phyloP scores from a whole-genome alignment of 257 asterid species.

The Salvia splendens region DNA sequence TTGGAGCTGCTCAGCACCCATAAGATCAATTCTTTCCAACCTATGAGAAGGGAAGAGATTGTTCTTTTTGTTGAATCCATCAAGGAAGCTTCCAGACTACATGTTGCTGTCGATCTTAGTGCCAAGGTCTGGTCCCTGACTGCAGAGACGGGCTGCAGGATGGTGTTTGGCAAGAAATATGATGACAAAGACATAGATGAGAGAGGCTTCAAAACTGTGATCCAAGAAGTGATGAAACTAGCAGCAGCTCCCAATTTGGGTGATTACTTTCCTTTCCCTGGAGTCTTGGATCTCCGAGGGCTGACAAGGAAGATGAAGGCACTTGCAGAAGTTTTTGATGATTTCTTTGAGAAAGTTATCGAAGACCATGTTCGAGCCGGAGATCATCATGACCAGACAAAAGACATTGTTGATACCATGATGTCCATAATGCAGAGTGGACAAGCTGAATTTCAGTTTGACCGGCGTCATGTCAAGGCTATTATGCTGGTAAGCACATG shows the following conservation, averaged over 20 bases:
- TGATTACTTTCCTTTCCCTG: slow-evolving; percentile 47
- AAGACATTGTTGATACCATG: slow-evolving; percentile 53
- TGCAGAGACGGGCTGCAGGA: slow-evolving; percentile 50
- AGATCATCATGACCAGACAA: slow-evolving; percentile 14
- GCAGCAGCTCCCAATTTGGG: slow-evolving; percentile 52
- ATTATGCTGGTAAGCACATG: slow-evolving; percentile 42
- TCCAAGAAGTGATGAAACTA: slow-evolving; percentile 46
- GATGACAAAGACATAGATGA: slow-evolving; percentile 48
- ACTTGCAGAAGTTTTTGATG: slow-evolving; percentile 40
- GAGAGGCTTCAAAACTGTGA: slow-evolving; percentile 50
- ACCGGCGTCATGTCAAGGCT: slow-evolving; percentile 54
- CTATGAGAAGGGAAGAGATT: slow-evolving; percentile 49
- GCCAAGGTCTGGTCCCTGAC: slow-evolving; percentile 37
- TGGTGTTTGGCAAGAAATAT: slow-evolving; percentile 59
- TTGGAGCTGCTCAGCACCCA: slow-evolving; percentile 44
- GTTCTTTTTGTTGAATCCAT: slow-evolving; percentile 38
- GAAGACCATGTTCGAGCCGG: slow-evolving; percentile 41
- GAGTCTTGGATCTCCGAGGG: slow-evolving; percentile 50
- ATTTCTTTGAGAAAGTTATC: slow-evolving; percentile 50
- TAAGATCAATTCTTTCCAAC: slow-evolving; percentile 45
- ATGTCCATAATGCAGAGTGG: slow-evolving; percentile 44
- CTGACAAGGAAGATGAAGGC: slow-evolving; percentile 42
- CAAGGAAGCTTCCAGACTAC: slow-evolving; percentile 22
- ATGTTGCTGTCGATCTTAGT: slow-evolving; percentile 43
- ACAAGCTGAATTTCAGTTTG: slow-evolving; percentile 41